These are phyloP conservation scores for Fusarium oligoseptatum DNA, from an alignment of 2,329 filamentous ascomycete species.

Conservation along the genomic window DNA sequence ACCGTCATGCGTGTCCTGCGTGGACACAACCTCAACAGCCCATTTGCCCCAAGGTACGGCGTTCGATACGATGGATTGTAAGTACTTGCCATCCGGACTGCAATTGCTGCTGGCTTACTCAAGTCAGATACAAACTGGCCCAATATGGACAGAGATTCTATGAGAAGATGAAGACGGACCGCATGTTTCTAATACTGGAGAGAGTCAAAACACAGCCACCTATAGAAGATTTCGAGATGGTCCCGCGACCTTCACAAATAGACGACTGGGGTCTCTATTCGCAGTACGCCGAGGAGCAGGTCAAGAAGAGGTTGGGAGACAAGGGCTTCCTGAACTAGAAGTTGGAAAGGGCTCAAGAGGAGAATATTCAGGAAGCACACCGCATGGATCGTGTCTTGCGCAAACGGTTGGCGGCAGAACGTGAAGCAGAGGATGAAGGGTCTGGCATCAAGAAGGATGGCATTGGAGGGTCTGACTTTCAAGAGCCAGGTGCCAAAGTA, in stretches of 20 bases:
- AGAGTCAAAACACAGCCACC: conserved; percentile 57
- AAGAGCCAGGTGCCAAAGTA: background rate
- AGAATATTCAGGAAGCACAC: conserved; percentile 46
- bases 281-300: conserved; percentile 59
- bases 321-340: conserved; percentile 58
- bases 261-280: conserved; percentile 69
- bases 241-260: conserved; percentile 66
- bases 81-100: conserved; percentile 35
- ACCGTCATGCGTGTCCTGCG: conserved; percentile 65
- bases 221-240: conserved; percentile 57
- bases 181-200: conserved; percentile 62
- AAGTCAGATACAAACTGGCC: conserved; percentile 61
- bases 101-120: conserved; percentile 9
- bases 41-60: conserved; percentile 64
- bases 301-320: conserved; percentile 56
- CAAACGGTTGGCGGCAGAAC: conserved; percentile 38
- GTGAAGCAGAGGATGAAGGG: conserved; percentile 3
- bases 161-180: conserved; percentile 52
- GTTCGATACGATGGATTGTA: conserved; percentile 71
- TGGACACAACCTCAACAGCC: conserved; percentile 64
- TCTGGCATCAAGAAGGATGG: background rate
- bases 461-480: background rate
- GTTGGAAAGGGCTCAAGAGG: conserved; percentile 49
- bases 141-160: conserved; percentile 58
- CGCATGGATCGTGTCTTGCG: conserved; percentile 45